Percentiles rank a stretch among this genome's conserved stretches.
phyloP scores from a whole-genome alignment of 345 rosid genomes.

The Odontarrhena argentea region DNA sequence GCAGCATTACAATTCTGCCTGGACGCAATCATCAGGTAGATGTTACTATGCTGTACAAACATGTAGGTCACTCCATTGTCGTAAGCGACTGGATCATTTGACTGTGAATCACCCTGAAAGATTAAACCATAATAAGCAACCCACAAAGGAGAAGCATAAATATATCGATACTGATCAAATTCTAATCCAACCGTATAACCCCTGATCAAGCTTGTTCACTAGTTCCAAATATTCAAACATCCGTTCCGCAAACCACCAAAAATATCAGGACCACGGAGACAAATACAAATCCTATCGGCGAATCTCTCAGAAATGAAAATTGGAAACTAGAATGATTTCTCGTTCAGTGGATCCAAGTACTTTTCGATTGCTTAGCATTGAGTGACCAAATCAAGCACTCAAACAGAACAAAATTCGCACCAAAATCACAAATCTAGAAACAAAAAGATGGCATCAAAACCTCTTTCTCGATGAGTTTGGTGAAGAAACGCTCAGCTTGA shows the following conservation, averaged over 20 bases:
- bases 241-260: not conserved
- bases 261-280: not conserved
- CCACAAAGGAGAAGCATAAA: conserved; percentile 5
- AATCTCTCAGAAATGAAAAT: conserved; percentile 21
- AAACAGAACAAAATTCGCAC: not conserved
- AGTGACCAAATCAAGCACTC: conserved; percentile 2
- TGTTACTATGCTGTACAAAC: conserved; percentile 92
- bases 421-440: conserved; percentile 20
- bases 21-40: conserved; percentile 87
- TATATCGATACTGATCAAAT: not conserved
- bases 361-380: not conserved
- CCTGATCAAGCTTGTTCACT: conserved; percentile 10
- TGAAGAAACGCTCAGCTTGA: conserved; percentile 85
- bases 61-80: conserved; percentile 92
- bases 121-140: conserved; percentile 16
- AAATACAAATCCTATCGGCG: not conserved
- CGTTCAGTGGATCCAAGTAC: not conserved
- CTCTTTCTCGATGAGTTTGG: conserved; percentile 86
- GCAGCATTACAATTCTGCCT: conserved; percentile 98
- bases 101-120: conserved; percentile 88
- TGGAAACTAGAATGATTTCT: not conserved
- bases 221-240: conserved; percentile 18
- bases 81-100: conserved; percentile 95
- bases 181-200: conserved; percentile 8
- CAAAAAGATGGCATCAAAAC: conserved; percentile 28